Percentiles rank a stretch among this genome's conserved stretches.
Evolutionary conservation across 768 basidiomycete species (phyloP).

Genomic region (Cystobasidiopsis lactophilus): DNA sequence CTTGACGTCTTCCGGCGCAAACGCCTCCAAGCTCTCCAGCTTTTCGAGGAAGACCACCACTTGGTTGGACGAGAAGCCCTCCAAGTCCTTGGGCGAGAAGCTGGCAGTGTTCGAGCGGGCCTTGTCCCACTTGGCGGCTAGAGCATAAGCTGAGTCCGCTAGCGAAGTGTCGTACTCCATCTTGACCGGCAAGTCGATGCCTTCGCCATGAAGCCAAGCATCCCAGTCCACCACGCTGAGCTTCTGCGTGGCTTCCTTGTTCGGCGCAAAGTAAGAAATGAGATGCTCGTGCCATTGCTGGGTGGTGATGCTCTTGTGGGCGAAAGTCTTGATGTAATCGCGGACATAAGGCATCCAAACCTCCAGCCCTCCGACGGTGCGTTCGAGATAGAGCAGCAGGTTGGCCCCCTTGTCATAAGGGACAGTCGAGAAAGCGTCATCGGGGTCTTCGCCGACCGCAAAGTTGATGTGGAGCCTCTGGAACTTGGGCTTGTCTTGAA

Average conservation of each 20-base stretch:
- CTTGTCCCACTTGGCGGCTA: constrained; percentile 25
- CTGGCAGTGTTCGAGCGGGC: constrained; percentile 13
- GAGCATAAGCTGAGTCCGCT: constrained; percentile 19
- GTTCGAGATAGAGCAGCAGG: constrained; percentile 54
- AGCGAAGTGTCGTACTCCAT: constrained; percentile 20
- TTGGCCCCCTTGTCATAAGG: constrained; percentile 45
- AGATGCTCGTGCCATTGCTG: constrained; percentile 26
- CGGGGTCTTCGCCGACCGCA: constrained; percentile 18
- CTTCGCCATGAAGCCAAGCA: constrained; percentile 27
- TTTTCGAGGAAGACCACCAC: constrained; percentile 28
- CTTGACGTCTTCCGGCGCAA: constrained; percentile 8
- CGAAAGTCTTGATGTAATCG: constrained; percentile 25
- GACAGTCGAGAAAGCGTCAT: constrained; percentile 31
- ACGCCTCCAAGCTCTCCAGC: constrained; percentile 10
- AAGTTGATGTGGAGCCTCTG: constrained; percentile 11
- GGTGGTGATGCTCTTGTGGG: constrained; percentile 25
- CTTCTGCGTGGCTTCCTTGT: constrained; percentile 21
- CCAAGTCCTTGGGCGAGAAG: constrained; percentile 23
- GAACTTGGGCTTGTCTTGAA: constrained; percentile 42
- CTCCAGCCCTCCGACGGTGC: constrained; percentile 18
- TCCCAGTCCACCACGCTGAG: constrained; percentile 18
- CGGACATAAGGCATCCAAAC: constrained; percentile 23
- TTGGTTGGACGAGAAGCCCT: constrained; percentile 23
- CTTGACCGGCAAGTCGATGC: constrained; percentile 10
- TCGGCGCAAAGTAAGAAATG: constrained; percentile 23